phyloP scores from a whole-genome alignment of 1,284 basidiomycete species.

The Ceratobasidium papillatum region DNA sequence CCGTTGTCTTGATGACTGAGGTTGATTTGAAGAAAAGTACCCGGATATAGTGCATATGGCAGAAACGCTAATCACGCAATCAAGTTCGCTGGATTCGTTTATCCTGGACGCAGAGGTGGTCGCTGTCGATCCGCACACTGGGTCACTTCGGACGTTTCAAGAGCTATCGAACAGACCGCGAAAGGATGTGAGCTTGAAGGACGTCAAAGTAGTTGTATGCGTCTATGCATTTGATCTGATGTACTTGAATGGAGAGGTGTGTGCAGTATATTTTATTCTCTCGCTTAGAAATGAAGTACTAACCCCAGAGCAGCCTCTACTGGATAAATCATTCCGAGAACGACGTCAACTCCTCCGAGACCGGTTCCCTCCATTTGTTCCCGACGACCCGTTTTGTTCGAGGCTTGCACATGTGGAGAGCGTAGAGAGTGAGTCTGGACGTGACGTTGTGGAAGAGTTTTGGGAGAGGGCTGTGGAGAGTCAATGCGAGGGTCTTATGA shows the following conservation, averaged over 20 bases:
- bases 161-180: conserved; percentile 85
- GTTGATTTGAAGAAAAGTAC: conserved; percentile 64
- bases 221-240: conserved; percentile 96
- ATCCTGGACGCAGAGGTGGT: conserved; percentile 88
- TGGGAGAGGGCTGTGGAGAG: conserved; percentile 82
- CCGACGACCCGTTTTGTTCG: conserved; percentile 62
- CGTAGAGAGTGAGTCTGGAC: conserved; percentile 73
- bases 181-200: conserved; percentile 92
- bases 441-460: conserved; percentile 75
- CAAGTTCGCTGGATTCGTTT: conserved; percentile 63
- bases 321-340: conserved; percentile 76
- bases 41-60: conserved; percentile 74
- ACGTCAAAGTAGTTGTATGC: conserved; percentile 95
- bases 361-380: conserved; percentile 64
- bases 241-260: conserved; percentile 86
- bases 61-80: conserved; percentile 8
- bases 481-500: conserved; percentile 92
- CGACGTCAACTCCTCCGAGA: conserved; percentile 72
- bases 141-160: conserved; percentile 81
- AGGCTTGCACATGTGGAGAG: conserved; percentile 80
- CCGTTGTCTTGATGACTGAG: background rate
- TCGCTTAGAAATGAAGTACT: background rate
- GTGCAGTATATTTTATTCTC: background rate
- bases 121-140: conserved; percentile 73
- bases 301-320: conserved; percentile 64